Base-by-base conservation (phyloP, 2,329 filamentous ascomycete species). In the Emergomyces orientalis region DNA sequence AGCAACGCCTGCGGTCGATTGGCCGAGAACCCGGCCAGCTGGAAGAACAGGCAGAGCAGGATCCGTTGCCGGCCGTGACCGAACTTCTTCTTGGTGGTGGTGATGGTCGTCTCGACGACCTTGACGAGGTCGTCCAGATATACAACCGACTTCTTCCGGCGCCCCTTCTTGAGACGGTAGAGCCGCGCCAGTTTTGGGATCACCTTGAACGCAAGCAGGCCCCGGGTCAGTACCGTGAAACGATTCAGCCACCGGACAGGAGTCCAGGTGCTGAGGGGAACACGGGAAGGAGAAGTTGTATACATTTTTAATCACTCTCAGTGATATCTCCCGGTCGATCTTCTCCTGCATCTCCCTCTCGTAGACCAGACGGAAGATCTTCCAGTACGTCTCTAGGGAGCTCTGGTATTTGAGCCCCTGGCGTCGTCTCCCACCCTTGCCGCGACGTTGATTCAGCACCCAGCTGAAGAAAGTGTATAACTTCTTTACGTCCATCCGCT, bases 51-150 rank as follows among this genome's bases (percentile, higher is more conserved):
- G 19, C 7, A 25, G 30, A 61, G 60, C 9, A 27, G 39, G 17
- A 62, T 59, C 39, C 27, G 54, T 49, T 59, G 54, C 8, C 52
- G 54, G 25, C 54, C 54, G 30, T 58, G 61, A 30, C 54, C 39
- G 32, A 62, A 62, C 61, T 51, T 62, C 39, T 62, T 59, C 37
- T 62, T 59, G 13, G 22, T 47, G 7, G 54, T 62, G 6, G 34
- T 56, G 39, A 58, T 27, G 25, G 39, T 47, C 22, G 60, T 62
- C 51, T 62, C 30, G n/a, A 57, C 22, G 22, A 62, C 19, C 39
- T n/a, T 47, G 34, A 58, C 49, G 19, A 45, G 19, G 37, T 62
- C 34, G 9, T 58, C 39, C 55, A 62, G 51, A 62, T 58, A 62
- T 0, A 58, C 51, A 14, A 47, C 51, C 14, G 60, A 43, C 27